phyloP scores from a whole-genome alignment of 2,329 filamentous ascomycete species.

The Beauveria rudraprayagi region DNA sequence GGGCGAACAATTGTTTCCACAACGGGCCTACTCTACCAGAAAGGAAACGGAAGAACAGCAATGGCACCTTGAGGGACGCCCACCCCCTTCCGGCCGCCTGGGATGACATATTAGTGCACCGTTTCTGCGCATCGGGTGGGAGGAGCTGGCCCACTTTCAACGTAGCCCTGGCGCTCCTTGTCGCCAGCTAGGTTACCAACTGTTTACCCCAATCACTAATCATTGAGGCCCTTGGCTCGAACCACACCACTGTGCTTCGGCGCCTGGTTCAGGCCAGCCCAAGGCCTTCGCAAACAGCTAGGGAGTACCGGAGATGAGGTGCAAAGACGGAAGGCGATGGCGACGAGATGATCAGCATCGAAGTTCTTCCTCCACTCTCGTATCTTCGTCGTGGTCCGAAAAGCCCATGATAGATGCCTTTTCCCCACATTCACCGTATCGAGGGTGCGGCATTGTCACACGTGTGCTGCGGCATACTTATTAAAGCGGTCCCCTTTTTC shows the following conservation, averaged over 20 bases:
- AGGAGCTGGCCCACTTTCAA: neutral
- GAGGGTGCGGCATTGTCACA: conserved; percentile 1
- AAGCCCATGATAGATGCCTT: neutral
- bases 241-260: neutral
- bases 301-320: no score
- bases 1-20: neutral
- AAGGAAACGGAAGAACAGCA: neutral
- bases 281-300: neutral
- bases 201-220: conserved; percentile 2
- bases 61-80: neutral
- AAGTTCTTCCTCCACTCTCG: neutral
- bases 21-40: no score
- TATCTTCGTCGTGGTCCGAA: neutral
- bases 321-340: neutral
- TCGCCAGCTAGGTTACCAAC: neutral
- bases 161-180: neutral
- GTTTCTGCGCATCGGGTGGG: conserved; percentile 2
- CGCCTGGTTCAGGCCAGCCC: neutral
- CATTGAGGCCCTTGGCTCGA: neutral
- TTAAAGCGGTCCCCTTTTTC: neutral
- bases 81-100: neutral
- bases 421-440: neutral
- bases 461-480: neutral
- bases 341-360: neutral
- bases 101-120: conserved; percentile 2